A percentile compares a stretch with the other conserved stretches of the same genome.
These are phyloP conservation scores for Diaporthe longicolla DNA, from an alignment of 2,329 filamentous ascomycete species.

Conservation along the genomic window DNA sequence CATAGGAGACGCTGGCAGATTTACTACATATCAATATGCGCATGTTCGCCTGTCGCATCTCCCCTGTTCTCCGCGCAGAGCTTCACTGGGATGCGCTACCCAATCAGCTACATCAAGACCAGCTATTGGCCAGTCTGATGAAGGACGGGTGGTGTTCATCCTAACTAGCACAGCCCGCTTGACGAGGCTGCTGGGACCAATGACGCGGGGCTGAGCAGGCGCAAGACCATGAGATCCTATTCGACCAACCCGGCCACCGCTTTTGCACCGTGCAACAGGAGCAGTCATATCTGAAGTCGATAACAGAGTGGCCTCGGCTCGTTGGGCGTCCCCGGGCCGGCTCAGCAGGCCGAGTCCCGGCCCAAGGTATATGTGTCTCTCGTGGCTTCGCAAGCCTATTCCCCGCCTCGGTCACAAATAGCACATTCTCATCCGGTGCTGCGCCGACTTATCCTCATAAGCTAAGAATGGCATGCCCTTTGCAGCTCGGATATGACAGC, in stretches of 20 bases:
- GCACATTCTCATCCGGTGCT: not conserved
- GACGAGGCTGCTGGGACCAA: not conserved
- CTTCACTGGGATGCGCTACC: constrained; percentile 13
- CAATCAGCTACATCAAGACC: constrained; percentile 11
- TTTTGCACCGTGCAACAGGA: not conserved
- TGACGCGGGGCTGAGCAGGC: not conserved
- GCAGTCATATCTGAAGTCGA: not conserved
- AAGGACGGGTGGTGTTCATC: not conserved
- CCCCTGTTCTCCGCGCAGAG: not conserved
- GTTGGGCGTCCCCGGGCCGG: not conserved
- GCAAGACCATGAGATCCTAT: not conserved
- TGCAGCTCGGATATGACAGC: not conserved
- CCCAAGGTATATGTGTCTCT: not conserved
- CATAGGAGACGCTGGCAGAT: not conserved
- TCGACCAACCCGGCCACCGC: not conserved
- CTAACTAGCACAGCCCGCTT: constrained; percentile 6
- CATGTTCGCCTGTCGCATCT: not conserved
- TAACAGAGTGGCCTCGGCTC: not conserved
- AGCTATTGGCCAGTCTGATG: not conserved
- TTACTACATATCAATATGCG: not conserved
- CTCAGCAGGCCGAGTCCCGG: not conserved
- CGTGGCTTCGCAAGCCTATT: not conserved
- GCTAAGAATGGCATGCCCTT: not conserved
- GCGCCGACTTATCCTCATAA: not conserved
- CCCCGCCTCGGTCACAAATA: too few relatives aligned